Base-by-base conservation (phyloP, 306 rosid genomes). In the Abrus pulchellus region DNA sequence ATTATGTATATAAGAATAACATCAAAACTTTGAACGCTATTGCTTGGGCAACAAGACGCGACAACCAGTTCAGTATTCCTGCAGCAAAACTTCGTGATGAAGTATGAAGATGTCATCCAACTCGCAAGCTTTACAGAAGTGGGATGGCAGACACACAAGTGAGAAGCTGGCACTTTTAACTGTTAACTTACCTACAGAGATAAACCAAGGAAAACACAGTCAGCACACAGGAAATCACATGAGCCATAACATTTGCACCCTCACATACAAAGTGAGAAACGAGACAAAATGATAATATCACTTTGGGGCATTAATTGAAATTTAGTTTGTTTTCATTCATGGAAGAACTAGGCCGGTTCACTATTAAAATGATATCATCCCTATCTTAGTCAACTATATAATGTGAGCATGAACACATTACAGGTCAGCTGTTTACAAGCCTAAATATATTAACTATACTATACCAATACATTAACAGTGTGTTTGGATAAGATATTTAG, bases 151-250 rank as follows among this genome's bases (percentile, higher is more conserved):
- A 55, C 53, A 38, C 36, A 29, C 53, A 7, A 41, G 61, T 63
- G 65, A 41, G 44, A 38, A 56, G 69, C 78, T 48, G 29, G 52
- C 52, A 45, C 30, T 13, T 36, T 62, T 50, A 56, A n/a, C 9
- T 41, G 45, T 69, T 53, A 64, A 65, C 56, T 86, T 80, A 83
- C 83, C 87, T 80, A 40, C 3, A 69, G 48, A 60, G 74, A 73
- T 43, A 71, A 60, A 84, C 45, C 64, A 68, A 57, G 59, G 38
- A 55, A 34, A 47, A 43, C 56, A 38, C 12, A 44, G 76, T 65
- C n/a, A 84, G 14, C 43, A 44, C 48, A n/a, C 2, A 61, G 2
- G 60, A 61, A 61, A 54, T n/a, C 77, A 60, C 50, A 59, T 28
- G 12, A 62, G 38, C 48, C 70, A 67, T 50, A n/a, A 9, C 45